These are phyloP conservation scores for Tirmania nivea DNA, from an alignment of 495 filamentous ascomycete genomes.

Conservation along the genomic window DNA sequence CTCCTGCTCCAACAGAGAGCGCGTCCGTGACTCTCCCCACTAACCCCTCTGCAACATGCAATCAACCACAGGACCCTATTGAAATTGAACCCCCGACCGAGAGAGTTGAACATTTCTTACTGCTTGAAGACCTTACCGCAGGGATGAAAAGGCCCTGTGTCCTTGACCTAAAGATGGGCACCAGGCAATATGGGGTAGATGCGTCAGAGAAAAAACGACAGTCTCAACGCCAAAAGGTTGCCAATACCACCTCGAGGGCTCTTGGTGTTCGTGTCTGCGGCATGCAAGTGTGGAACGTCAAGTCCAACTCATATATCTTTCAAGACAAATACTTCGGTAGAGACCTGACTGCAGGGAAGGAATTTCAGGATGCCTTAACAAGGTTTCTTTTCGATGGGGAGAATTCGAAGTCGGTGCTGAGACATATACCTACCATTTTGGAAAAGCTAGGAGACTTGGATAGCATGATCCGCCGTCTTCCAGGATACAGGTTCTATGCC, in stretches of 20 bases:
- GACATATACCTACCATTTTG: constrained; percentile 71
- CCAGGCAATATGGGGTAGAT: constrained; percentile 93
- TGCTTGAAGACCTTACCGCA: constrained; percentile 90
- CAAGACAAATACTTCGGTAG: constrained; percentile 96
- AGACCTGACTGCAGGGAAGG: constrained; percentile 62
- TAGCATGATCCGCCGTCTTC: constrained; percentile 52
- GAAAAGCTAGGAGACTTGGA: constrained; percentile 65
- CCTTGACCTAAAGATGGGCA: constrained; percentile 96
- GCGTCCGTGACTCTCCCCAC: constrained; percentile 24
- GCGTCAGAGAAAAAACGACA: constrained; percentile 77
- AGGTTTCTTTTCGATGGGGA: constrained; percentile 85
- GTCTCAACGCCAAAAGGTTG: constrained; percentile 81
- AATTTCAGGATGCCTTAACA: constrained; percentile 75
- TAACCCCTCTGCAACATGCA: constrained; percentile 40
- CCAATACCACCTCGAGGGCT: constrained; percentile 72
- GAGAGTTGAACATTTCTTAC: constrained; percentile 73
- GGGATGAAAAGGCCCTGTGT: constrained; percentile 94
- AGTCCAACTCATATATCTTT: constrained; percentile 61
- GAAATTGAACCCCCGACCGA: constrained; percentile 32
- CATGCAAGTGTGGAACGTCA: constrained; percentile 85
- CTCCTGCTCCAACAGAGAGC: constrained; percentile 7
- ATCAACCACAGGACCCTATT: constrained; percentile 52
- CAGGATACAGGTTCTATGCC: constrained; percentile 85
- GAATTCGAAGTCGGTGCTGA: constrained; percentile 48
- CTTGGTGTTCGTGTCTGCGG: constrained; percentile 87